Conservation (phyloP, 139 green algal species). For the Chlamydomonas incerta region DNA sequence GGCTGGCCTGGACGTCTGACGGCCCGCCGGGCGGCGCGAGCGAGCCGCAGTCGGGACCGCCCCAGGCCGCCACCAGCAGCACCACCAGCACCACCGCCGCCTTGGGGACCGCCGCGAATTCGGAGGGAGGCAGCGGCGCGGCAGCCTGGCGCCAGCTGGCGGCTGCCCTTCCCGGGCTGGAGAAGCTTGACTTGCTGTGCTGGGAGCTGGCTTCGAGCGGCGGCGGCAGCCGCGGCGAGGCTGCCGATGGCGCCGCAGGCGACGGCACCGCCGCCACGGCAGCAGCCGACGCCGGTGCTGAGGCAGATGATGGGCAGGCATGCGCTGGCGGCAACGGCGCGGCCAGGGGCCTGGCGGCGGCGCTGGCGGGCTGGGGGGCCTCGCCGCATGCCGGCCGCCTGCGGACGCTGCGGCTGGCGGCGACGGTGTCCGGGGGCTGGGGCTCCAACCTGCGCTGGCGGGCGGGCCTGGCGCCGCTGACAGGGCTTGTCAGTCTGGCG, state of each 20-base stretch:
- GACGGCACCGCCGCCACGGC: neutral
- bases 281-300: too few species aligned
- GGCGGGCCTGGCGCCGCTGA: neutral
- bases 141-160: neutral
- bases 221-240: too few species aligned
- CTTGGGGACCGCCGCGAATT: neutral
- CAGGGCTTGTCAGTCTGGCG: neutral
- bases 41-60: neutral
- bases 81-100: too few species aligned
- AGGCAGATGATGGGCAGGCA: neutral
- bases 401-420: neutral
- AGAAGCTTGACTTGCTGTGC: neutral
- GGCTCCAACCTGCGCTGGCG: neutral
- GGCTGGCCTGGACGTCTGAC: slow-evolving; percentile 1
- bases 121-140: neutral
- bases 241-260: too few species aligned
- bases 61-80: neutral
- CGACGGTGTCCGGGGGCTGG: too few species aligned
- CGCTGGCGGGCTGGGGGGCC: neutral
- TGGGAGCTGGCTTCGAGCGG: neutral
- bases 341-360: neutral
- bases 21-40: neutral
- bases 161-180: neutral
- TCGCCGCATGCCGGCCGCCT: neutral
- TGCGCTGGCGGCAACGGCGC: too few species aligned